Percentiles rank a stretch among this genome's conserved stretches.
These are phyloP conservation scores for Neonectria ditissima DNA, from an alignment of 2,329 filamentous ascomycete species.

Conservation along the genomic window DNA sequence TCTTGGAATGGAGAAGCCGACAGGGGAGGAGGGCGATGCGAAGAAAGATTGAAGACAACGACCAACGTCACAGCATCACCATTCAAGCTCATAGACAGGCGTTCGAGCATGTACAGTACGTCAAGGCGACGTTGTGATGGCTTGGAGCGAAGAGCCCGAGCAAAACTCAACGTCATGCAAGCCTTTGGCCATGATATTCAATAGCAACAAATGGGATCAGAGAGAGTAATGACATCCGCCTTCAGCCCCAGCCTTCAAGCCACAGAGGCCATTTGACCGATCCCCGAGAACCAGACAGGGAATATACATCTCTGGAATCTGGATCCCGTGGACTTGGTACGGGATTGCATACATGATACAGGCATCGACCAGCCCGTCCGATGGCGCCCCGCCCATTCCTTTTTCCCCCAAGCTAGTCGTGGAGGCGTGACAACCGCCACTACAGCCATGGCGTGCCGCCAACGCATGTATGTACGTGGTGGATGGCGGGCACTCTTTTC, in stretches of 20 bases:
- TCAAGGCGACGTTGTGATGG: constrained; percentile 4
- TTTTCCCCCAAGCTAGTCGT: constrained; percentile 6
- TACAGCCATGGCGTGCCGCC: constrained; percentile 6
- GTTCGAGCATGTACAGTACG: constrained; percentile 36
- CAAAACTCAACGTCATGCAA: constrained; percentile 13
- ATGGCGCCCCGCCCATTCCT: not conserved
- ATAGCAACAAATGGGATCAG: constrained; percentile 17
- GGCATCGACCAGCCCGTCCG: not conserved
- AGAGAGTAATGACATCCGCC: not conserved
- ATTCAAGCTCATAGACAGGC: constrained; percentile 10
- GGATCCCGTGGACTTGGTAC: not conserved
- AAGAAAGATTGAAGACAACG: constrained; percentile 28
- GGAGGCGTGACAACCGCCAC: constrained; percentile 3
- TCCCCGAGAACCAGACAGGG: not conserved
- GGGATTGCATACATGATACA: not conserved
- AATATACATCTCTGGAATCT: not conserved
- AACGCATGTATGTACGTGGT: not conserved
- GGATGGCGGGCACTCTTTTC: not conserved
- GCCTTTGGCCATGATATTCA: constrained; percentile 14
- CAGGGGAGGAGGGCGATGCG: constrained; percentile 26
- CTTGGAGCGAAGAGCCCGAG: not conserved
- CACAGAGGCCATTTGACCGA: not conserved
- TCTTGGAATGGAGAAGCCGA: constrained; percentile 52
- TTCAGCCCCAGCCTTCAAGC: not conserved
- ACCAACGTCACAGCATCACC: not conserved